Evolutionary conservation across 805 yeast species (phyloP), one percentile per base, ranked within the genome.

Genomic region (Cyberlindnera subsufficiens): DNA sequence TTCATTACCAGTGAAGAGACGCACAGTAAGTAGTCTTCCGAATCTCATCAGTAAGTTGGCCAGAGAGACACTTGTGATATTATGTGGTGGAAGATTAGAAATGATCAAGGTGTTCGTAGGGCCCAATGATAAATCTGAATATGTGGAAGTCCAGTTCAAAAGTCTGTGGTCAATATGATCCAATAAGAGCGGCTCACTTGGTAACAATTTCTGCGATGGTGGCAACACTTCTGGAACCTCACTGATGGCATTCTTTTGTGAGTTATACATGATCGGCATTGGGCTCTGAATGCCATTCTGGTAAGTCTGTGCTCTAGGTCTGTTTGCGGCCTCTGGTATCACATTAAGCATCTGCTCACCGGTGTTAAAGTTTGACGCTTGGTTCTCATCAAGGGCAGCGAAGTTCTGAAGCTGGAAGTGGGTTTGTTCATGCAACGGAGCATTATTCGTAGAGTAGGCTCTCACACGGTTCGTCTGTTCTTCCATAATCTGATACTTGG

Each of bases 71-170:
- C 77, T 61, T 9, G 79, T 70, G 14, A 71, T 66, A 4, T 67
- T 59, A 17, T 63, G 63, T 1, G 78, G 63, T 11, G 97, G 97
- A 40, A 91, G 72, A 56, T 90, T 88, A 36, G 89, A 86, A 42
- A 93, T 69, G 50, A 90, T 72, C 36, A 91, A 69, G 11, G 87
- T 80, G 51, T 83, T 78, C 1, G 96, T 80, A 15, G 95, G 95
- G 15, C 85, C 80, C 51, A 87, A 59, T 36, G 78, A 68, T 4
- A 86, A 72, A 55, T 83, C 87, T 42, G 81, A 83, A 52, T 79
- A 78, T 34, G 85, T 78, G 3, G 90, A 79, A n/a, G 83, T 81
- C 66, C 83, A 71, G 34, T 76, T 71, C 33, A 82, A 65, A 31
- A 73, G 67, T 25, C 74, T 64, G 43, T 82, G 78, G 49, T 82